Conservation (phyloP, 495 filamentous ascomycete genomes). For the Echria macrotheca region DNA sequence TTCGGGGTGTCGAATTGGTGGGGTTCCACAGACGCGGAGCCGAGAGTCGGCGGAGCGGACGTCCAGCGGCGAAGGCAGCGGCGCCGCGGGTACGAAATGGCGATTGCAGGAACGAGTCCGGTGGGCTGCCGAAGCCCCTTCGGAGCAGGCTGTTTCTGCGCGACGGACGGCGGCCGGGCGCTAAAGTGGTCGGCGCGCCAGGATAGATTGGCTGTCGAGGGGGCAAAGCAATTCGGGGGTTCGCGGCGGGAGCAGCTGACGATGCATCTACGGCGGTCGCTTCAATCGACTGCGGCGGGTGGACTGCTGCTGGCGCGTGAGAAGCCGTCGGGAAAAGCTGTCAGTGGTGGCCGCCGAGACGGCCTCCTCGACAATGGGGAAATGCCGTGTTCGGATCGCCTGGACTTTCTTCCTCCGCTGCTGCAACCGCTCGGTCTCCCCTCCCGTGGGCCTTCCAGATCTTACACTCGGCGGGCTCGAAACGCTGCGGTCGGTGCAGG, state of each 20-base stretch:
- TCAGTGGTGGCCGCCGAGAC: slow-evolving; percentile 36
- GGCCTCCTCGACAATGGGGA: slow-evolving; percentile 26
- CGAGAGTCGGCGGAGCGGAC: slow-evolving; percentile 31
- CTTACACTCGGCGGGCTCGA: too few relatives aligned
- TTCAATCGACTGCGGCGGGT: slow-evolving; percentile 20
- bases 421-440: neutral
- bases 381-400: slow-evolving; percentile 5
- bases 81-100: slow-evolving; percentile 42
- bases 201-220: slow-evolving; percentile 34
- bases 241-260: slow-evolving; percentile 15
- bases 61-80: slow-evolving; percentile 15
- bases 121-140: slow-evolving; percentile 34
- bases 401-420: slow-evolving; percentile 5
- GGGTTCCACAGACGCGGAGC: slow-evolving; percentile 59
- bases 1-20: slow-evolving; percentile 55
- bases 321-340: slow-evolving; percentile 43
- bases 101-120: slow-evolving; percentile 31
- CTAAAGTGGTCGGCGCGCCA: slow-evolving; percentile 17
- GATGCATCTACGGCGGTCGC: slow-evolving; percentile 36
- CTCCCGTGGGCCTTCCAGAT: too few relatives aligned
- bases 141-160: slow-evolving; percentile 33
- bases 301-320: slow-evolving; percentile 29
- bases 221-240: slow-evolving; percentile 29
- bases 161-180: slow-evolving; percentile 13
- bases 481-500: neutral